Evolutionary conservation across 768 basidiomycete species (phyloP), one percentile per base, ranked within the genome.

Genomic region (Calocera cornea): DNA sequence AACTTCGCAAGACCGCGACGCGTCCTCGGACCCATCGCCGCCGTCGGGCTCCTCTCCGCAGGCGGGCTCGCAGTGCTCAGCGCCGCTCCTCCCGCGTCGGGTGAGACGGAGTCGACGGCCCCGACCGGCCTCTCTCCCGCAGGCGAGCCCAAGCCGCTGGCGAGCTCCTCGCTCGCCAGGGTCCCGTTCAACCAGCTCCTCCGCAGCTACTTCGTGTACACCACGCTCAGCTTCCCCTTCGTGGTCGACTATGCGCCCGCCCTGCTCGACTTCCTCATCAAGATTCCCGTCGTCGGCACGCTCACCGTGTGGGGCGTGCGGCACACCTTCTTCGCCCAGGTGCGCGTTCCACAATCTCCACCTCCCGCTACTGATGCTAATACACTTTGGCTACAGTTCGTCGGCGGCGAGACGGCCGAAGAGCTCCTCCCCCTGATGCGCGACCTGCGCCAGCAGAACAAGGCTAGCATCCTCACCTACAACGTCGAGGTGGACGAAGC

Each of bases 281-380:
- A 87, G n/a, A 81, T 87, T 0, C 85, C 86, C 0, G 77, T 80
- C 14, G 60, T 94, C 0, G 83, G 80, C 68, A 79, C 83, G 66
- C 72, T 92, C 41, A 86, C 87, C 1, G 86, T 92, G 72, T 79
- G 79, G 0, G 73, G 90, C 66, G 87, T 95, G 3, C 81, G 90
- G 44, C 76, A 80, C 11, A 95, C 93, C 0, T 95, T 97, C 79
- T 95, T 93, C 72, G 81, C 84, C 54, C 93, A 95, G 78, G 89
- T 88, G 69, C 34, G 81, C 69, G 70, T 29, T 11, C 19, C 27
- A 36, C 38, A 7, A 2, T 3, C n/a, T 41, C 65, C 47, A 64
- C 47, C 17, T 24, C 64, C 40, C 29, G 12, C 1, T 63, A 34
- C 41, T 68, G 22, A 67, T 34, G 27, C 38, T 49, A 22, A 27